phyloP scores from a whole-genome alignment of 257 asterid species.

The Parsonsia alboflavescens region DNA sequence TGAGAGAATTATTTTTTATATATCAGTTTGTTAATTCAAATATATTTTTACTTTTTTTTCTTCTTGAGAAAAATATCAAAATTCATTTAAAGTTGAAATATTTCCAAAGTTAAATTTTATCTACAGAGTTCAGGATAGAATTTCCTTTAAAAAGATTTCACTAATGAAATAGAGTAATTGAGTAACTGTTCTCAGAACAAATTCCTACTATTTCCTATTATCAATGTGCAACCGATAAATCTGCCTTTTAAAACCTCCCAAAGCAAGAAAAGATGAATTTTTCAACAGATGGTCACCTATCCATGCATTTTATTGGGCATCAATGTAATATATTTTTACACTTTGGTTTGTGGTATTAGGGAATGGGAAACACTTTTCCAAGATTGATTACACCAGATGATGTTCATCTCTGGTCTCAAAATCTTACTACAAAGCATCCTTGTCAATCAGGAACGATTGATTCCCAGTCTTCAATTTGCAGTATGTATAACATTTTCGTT shows the following conservation, averaged over 20 bases:
- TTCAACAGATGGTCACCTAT: neutral
- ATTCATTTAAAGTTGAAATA: too few relatives aligned
- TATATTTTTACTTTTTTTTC: too few relatives aligned
- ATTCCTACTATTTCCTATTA: too few relatives aligned
- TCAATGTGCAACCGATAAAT: too few relatives aligned
- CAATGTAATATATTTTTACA: neutral
- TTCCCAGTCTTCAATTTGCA: constrained; percentile 68
- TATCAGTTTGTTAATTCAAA: too few relatives aligned
- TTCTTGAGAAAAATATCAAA: too few relatives aligned
- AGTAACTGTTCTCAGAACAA: too few relatives aligned
- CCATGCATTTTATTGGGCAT: neutral
- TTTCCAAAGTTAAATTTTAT: too few relatives aligned
- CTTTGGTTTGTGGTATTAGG: constrained; percentile 37
- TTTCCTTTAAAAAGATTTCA: too few relatives aligned
- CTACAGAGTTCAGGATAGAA: too few relatives aligned
- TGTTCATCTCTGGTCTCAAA: constrained; percentile 33
- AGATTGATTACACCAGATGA: constrained; percentile 28
- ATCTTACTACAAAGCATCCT: constrained; percentile 29
- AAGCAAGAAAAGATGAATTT: neutral
- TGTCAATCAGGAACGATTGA: constrained; percentile 40
- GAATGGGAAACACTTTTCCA: constrained; percentile 29
- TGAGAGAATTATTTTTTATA: too few relatives aligned
- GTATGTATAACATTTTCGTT: constrained; percentile 28
- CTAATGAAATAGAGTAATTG: too few relatives aligned
- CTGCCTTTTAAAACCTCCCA: neutral